phyloP scores from a whole-genome alignment of 352 stramenopile species.

The Albugo laibachii region DNA sequence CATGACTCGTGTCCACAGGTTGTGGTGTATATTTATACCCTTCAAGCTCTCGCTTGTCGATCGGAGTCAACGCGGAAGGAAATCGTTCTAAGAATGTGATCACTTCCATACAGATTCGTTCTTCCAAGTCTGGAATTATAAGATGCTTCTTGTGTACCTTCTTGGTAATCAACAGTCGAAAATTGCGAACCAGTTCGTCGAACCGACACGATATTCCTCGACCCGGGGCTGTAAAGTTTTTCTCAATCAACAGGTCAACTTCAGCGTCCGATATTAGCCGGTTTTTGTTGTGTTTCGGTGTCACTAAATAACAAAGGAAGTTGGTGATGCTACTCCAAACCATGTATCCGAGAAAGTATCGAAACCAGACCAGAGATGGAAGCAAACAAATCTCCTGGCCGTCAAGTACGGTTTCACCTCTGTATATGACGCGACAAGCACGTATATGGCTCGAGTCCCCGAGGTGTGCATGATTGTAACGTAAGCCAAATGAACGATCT shows the following conservation, averaged over 20 bases:
- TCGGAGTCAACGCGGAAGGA: constrained; percentile 29
- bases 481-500: constrained; percentile 24
- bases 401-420: constrained; percentile 45
- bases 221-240: constrained; percentile 31
- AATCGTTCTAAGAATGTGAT: constrained; percentile 65
- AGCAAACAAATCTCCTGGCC: constrained; percentile 43
- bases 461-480: constrained; percentile 21
- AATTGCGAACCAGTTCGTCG: constrained; percentile 60
- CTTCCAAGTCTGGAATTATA: constrained; percentile 35
- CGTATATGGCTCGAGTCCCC: constrained; percentile 35
- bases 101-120: constrained; percentile 43
- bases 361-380: constrained; percentile 24
- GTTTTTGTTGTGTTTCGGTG: constrained; percentile 21
- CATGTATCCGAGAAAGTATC: constrained; percentile 35
- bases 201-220: constrained; percentile 61
- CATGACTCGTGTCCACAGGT: constrained; percentile 32
- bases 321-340: constrained; percentile 15
- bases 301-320: constrained; percentile 7
- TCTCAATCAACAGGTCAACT: constrained; percentile 36
- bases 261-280: constrained; percentile 42
- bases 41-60: constrained; percentile 63
- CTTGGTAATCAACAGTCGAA: constrained; percentile 66
- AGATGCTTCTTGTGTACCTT: constrained; percentile 37
- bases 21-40: constrained; percentile 62
- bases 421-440: constrained; percentile 47